Conservation (phyloP, 192 early-diverging fungal genomes). For the Umbelopsis vinacea region DNA sequence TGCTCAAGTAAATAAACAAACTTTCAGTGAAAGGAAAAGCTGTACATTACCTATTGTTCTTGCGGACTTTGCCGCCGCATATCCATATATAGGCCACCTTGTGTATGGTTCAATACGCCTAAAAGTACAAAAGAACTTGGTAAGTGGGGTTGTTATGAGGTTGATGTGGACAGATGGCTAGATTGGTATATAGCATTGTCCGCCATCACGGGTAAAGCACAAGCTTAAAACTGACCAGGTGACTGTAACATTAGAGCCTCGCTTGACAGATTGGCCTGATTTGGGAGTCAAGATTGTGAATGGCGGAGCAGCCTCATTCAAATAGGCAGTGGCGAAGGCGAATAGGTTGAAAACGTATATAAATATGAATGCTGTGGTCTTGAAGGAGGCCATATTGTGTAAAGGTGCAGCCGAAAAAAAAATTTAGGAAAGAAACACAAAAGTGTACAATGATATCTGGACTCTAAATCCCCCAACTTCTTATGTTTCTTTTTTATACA, state of each 20-base stretch:
- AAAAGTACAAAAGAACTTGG: not conserved
- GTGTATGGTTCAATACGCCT: constrained; percentile 23
- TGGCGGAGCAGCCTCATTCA: constrained; percentile 1
- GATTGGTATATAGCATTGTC: not conserved
- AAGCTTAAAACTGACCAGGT: not conserved
- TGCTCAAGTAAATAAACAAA: not conserved
- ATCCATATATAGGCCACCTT: constrained; percentile 23
- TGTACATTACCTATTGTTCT: constrained; percentile 13
- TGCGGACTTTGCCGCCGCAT: constrained; percentile 24
- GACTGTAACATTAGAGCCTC: not conserved
- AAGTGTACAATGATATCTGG: too few relatives aligned
- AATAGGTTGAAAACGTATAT: not conserved
- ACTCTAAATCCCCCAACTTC: too few relatives aligned
- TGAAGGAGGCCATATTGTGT: not conserved
- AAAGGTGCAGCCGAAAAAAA: not conserved
- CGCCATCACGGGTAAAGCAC: not conserved
- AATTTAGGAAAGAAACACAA: not conserved
- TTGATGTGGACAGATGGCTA: not conserved
- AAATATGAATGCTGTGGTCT: not conserved
- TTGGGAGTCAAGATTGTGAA: constrained; percentile 12
- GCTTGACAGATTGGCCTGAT: constrained; percentile 2
- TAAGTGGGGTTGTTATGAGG: not conserved
- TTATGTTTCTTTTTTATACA: too few relatives aligned
- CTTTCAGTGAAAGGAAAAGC: too few relatives aligned
- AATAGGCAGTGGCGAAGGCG: not conserved